Percentiles rank a stretch among this genome's conserved stretches.
These are phyloP conservation scores for Penicillium pancosmium DNA, from an alignment of 495 filamentous ascomycete species.

Conservation along the genomic window DNA sequence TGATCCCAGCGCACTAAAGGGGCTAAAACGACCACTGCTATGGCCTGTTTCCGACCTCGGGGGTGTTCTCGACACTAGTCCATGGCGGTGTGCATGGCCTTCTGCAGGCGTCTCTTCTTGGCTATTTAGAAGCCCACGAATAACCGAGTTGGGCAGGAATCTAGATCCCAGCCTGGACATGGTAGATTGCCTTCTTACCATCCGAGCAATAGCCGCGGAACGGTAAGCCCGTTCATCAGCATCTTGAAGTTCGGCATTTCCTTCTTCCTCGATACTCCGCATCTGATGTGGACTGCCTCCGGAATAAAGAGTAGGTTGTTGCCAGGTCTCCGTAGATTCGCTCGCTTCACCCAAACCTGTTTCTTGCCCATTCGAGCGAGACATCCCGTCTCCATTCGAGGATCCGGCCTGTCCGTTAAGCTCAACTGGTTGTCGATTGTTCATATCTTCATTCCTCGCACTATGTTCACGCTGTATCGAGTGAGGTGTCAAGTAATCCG, in stretches of 20 bases:
- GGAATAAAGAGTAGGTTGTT: conserved; percentile 20
- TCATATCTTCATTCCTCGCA: conserved; percentile 47
- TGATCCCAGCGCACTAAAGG: conserved; percentile 43
- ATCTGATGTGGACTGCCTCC: conserved; percentile 30
- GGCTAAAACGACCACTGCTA: conserved; percentile 45
- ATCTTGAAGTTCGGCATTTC: conserved; percentile 26
- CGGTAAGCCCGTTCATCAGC: conserved; percentile 34
- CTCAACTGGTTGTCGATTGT: conserved; percentile 35
- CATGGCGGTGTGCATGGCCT: conserved; percentile 53
- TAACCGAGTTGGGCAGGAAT: conserved; percentile 53
- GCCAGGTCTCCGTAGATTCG: conserved; percentile 25
- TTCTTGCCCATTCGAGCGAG: conserved; percentile 21
- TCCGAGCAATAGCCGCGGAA: conserved; percentile 41
- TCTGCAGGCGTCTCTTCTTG: conserved; percentile 53
- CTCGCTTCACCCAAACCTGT: conserved; percentile 14
- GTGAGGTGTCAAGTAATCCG: conserved; percentile 25
- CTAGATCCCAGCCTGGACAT: conserved; percentile 55
- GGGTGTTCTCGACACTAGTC: conserved; percentile 41
- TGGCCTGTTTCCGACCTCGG: conserved; percentile 43
- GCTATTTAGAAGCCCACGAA: conserved; percentile 46
- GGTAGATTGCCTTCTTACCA: conserved; percentile 52
- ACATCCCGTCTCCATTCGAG: conserved; percentile 24
- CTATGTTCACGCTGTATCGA: conserved; percentile 26
- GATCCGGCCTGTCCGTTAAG: conserved; percentile 28
- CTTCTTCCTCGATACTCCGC: conserved; percentile 41